phyloP scores from a whole-genome alignment of 2,329 filamentous ascomycete species.

The Fusarium acutatum region DNA sequence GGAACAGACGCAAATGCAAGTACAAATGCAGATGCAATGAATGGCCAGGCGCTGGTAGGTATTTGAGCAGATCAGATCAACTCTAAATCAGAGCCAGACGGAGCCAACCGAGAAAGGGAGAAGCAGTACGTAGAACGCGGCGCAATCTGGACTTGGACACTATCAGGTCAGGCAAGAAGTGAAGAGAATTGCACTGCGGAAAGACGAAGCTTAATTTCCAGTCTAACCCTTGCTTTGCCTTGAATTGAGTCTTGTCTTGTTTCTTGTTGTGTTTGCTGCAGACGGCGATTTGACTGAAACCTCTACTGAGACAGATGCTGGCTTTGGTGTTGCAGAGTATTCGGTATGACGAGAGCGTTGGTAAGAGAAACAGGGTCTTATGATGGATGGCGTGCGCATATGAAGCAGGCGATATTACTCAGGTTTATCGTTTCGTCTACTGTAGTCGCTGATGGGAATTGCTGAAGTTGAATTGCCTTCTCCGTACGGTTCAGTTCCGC shows the following conservation, averaged over 20 bases:
- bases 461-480: slow-evolving; percentile 16
- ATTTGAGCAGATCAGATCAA: slow-evolving; percentile 18
- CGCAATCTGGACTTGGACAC: slow-evolving; percentile 16
- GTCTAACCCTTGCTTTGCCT: slow-evolving; percentile 10
- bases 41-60: neutral
- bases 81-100: slow-evolving; percentile 10
- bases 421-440: slow-evolving; percentile 24
- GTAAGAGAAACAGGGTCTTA: slow-evolving; percentile 2
- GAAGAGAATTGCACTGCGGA: slow-evolving; percentile 1
- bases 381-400: neutral
- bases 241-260: neutral
- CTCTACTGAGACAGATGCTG: slow-evolving; percentile 25
- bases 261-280: slow-evolving; percentile 23
- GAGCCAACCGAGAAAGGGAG: slow-evolving; percentile 18
- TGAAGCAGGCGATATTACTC: slow-evolving; percentile 3
- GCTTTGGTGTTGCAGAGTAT: slow-evolving; percentile 1
- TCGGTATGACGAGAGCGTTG: slow-evolving; percentile 5
- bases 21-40: neutral
- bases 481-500: slow-evolving; percentile 7
- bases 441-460: slow-evolving; percentile 5
- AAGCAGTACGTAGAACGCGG: slow-evolving; percentile 22
- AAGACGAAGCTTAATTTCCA: slow-evolving; percentile 26
- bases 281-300: slow-evolving; percentile 32
- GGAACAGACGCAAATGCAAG: slow-evolving; percentile 7
- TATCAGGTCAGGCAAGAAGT: neutral